Base-by-base conservation (phyloP, 208 protist genomes). In the Herpetomonas muscarum region DNA sequence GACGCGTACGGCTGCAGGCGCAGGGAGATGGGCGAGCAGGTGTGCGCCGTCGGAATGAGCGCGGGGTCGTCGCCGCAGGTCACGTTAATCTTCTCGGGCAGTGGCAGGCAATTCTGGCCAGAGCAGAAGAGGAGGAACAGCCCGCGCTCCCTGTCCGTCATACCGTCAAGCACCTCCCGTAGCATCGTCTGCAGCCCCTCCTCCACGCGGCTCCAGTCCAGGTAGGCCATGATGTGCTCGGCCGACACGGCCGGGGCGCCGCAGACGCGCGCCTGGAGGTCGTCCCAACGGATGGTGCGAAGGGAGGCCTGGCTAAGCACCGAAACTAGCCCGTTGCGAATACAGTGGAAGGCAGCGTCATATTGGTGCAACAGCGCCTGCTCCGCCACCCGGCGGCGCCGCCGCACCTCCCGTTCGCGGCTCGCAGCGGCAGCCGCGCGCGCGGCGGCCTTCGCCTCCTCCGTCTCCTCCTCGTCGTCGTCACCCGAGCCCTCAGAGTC, bases 91-190 rank as follows among this genome's bases (percentile, higher is more conserved):
- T 78, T 79, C 47, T 95, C 85, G 6, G 84, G 82, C 26, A 95
- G 67, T 10, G 89, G 89, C 31, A 95, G 64, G 13, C 85, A 72
- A 22, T 78, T 77, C 68, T 95, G 89, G 0, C 89, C 89, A 19
- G 83, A 82, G 61, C 85, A 92, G 71, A 95, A 95, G 29, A 92
- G 62, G 12, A 95, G 57, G 59, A 95, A 90, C 55, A 76, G 76
- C 3, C 80, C 75, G 2, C 81, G 85, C 62, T 85, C 64, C 45
- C 44, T 55, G 19, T 73, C 60, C 24, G 70, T 77, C 58, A 91
- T 77, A 32, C 39, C 72, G n/a, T 56, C 56, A 17, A 95, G 52
- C 32, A 85, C 80, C 24, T 85, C 62, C 41, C 51, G 62, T 24
- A 95, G 61, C 72, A 88, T 81, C 44, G 48, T 39, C n/a, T 41